Evolutionary conservation across 768 basidiomycete species (phyloP).

Genomic region (Pholiota conissans): DNA sequence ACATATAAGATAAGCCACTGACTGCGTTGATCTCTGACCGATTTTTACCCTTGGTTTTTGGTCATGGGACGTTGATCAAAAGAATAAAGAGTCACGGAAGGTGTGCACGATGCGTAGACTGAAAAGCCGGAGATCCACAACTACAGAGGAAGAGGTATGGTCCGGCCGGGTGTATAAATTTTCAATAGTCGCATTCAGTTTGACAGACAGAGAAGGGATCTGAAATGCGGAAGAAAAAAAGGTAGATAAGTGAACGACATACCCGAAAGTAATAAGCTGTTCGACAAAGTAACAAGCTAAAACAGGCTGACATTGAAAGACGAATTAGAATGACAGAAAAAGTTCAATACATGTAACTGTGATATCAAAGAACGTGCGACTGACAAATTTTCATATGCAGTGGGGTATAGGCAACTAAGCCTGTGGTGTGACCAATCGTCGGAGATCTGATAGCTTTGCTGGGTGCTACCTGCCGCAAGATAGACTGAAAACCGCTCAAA

Average conservation of each 20-base stretch:
- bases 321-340: not conserved
- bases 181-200: not conserved
- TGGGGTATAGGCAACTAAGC: not conserved
- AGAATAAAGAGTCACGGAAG: not conserved
- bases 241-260: not conserved
- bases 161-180: not conserved
- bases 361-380: not conserved
- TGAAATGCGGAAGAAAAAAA: not conserved
- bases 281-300: too few species aligned
- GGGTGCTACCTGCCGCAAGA: not conserved
- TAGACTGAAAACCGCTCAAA: conserved; percentile 14
- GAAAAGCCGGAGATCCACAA: not conserved
- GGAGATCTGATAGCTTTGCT: not conserved
- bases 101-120: not conserved
- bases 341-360: not conserved
- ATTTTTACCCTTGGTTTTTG: too few species aligned
- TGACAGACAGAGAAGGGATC: not conserved
- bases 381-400: not conserved
- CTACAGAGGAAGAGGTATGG: not conserved
- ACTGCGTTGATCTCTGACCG: too few species aligned
- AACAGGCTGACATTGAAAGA: not conserved
- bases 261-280: not conserved
- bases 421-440: not conserved
- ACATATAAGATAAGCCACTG: too few species aligned
- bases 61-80: not conserved